Conservation (phyloP, 2,329 filamentous ascomycete genomes). For the Periglandula ipomoeae region DNA sequence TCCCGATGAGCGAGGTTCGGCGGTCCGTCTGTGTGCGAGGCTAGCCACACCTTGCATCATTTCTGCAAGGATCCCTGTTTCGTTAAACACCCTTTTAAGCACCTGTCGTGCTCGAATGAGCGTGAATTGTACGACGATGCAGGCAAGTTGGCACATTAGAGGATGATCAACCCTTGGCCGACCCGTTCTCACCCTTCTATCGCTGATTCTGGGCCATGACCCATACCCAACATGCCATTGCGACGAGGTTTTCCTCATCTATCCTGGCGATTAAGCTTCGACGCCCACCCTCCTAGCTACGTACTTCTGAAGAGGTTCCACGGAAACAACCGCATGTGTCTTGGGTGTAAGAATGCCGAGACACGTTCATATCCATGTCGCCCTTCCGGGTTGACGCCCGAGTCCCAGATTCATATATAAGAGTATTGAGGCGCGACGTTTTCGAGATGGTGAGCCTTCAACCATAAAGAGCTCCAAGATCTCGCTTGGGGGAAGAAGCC, state of each 20-base stretch:
- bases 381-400: not conserved
- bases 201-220: not conserved
- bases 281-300: conserved; percentile 1
- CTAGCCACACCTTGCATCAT: not conserved
- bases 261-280: conserved; percentile 2
- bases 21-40: not conserved
- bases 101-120: not conserved
- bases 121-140: not conserved
- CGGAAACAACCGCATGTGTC: conserved; percentile 7
- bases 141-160: not conserved
- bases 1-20: not conserved
- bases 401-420: conserved; percentile 1
- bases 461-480: not conserved
- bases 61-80: not conserved
- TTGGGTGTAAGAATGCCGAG: conserved; percentile 6
- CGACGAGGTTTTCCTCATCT: not conserved
- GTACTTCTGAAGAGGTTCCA: conserved; percentile 4
- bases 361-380: not conserved
- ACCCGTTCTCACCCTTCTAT: conserved; percentile 3
- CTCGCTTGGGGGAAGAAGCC: too few species aligned
- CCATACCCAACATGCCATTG: not conserved
- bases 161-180: not conserved
- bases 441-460: not conserved
- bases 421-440: not conserved
- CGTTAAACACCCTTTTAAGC: not conserved